A percentile compares a stretch with the other conserved stretches of the same genome.
Evolutionary conservation across 129 eudicot species (phyloP).

Genomic region (Lactuca saligna): DNA sequence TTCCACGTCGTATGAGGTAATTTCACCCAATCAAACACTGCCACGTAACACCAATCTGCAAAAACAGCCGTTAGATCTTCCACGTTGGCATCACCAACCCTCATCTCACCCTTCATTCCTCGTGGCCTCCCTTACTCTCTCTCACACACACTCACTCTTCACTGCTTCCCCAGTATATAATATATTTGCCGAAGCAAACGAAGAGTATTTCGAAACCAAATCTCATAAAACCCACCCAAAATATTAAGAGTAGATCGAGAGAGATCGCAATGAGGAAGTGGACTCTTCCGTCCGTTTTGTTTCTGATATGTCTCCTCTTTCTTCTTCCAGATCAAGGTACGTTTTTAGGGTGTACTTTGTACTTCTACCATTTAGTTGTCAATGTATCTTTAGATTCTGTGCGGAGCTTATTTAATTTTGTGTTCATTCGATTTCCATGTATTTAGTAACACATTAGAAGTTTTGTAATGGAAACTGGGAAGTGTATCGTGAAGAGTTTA

Average conservation of each 20-base stretch:
- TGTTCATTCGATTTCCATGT: background rate
- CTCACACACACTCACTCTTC: conserved; percentile 11
- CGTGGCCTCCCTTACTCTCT: conserved; percentile 14
- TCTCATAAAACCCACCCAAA: conserved; percentile 17
- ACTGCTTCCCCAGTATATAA: conserved; percentile 31
- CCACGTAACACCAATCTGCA: conserved; percentile 36
- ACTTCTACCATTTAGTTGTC: background rate
- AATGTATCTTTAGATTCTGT: conserved; percentile 3
- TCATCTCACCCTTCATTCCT: conserved; percentile 16
- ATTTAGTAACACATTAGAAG: background rate
- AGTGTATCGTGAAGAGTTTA: background rate
- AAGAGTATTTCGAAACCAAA: conserved; percentile 25
- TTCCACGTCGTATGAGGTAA: conserved; percentile 54
- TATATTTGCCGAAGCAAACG: conserved; percentile 20
- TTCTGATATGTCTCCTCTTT: conserved; percentile 73
- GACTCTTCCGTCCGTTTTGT: conserved; percentile 74
- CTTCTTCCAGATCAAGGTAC: conserved; percentile 96
- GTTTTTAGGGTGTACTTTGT: background rate
- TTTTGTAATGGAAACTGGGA: background rate
- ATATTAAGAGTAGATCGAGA: conserved; percentile 9
- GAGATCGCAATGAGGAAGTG: conserved; percentile 78
- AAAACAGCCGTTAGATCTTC: conserved; percentile 52
- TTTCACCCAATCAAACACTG: conserved; percentile 35
- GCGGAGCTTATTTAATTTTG: background rate
- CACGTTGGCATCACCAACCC: conserved; percentile 44